Evolutionary conservation across 495 filamentous ascomycete genomes (phyloP), one percentile per base, ranked within the genome.

Genomic region (Daldinia grandis): DNA sequence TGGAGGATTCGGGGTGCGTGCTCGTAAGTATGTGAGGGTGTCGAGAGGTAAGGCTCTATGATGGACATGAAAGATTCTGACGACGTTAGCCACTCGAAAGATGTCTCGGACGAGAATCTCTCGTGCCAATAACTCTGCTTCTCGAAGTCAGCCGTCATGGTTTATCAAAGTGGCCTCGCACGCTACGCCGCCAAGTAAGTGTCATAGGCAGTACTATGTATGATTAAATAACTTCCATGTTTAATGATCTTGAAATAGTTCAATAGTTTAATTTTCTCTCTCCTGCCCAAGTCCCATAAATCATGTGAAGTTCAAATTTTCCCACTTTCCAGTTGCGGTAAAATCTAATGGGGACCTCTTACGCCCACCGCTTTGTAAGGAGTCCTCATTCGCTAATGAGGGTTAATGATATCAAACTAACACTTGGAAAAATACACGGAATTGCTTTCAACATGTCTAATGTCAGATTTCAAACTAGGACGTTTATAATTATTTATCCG

Each of bases 51-150:
- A 5, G 78, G 78, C 40, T 68, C 62, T 33, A 82, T 42, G 49
- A 79, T 65, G 9, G 62, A 38, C 57, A 81, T 72, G 62, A 82
- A 81, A 4, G 62, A 68, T 1, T 64, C 31, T 3, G 81, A 83
- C 28, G 79, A 62, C 5, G 67, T 30, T 25, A 83, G 71, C 80
- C 81, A 83, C 62, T 83, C 81, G 57, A 80, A 82, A 9, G 76
- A 68, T 1, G 53, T 66, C 61, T 83, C 81, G 21, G 69, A 72
- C 5, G 38, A 42, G 64, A 82, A 83, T 19, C 81, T 76, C 4
- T 68, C 24, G 27, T 74, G 79, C 81, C 80, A 83, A 53, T 83
- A 83, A 33, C 69, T 76, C 53, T 78, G 79, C 24, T 80, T 77
- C 31, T 82, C 79, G 66, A 79, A 81, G 51, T 80, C 74, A 19